Base-by-base conservation (phyloP, 139 green algal species). In the Tetradesmus lagerheimii region DNA sequence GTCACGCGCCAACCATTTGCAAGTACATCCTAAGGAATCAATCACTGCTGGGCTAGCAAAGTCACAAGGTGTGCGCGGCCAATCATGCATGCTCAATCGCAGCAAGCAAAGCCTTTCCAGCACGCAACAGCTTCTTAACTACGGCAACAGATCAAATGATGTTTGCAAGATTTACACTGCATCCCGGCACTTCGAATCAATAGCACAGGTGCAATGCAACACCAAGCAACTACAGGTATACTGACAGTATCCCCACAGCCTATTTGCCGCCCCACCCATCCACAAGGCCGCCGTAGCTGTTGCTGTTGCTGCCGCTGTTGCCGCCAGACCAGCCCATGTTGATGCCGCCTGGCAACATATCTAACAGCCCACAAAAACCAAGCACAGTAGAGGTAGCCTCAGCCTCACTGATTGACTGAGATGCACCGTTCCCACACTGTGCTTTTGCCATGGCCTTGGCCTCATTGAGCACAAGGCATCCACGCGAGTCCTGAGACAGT, bases 391-490 rank as follows among this genome's bases (percentile, higher is more conserved):
- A 88, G 11, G 78, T 88, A 0, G 90, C 90, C 80, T 90, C 79
- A 16, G 85, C 80, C 27, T 90, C 1, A 2, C 47, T 67, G 0
- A 78, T 27, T 9, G 76, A 35, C 9, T 62, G 16, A 41, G 80
- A 87, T 14, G 18, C 66, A 47, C 74, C 41, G 18, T 41, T 62
- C 43, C 85, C 80, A 62, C 90, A 92, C 12, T 34, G 41, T 5
- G 90, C 85, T 27, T 80, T 18, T 2, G 90, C 90, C 25, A 90
- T 35, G 15, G 85, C 90, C 27, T 75, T 75, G 1, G 90, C 90
- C 27, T 90, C 41, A 35, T 86, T 81, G 29, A 92, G 18, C 29
- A 90, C 87, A 37, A 91, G n/a, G 53, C 89, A 91, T 34, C 83
- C 83, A 8, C 41, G 39, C 20, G 29, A 43, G 83, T 92, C 45